Percentiles rank a stretch among this genome's conserved stretches.
Evolutionary conservation across 495 filamentous ascomycete species (phyloP).

Genomic region (Tuber umbilicatum): DNA sequence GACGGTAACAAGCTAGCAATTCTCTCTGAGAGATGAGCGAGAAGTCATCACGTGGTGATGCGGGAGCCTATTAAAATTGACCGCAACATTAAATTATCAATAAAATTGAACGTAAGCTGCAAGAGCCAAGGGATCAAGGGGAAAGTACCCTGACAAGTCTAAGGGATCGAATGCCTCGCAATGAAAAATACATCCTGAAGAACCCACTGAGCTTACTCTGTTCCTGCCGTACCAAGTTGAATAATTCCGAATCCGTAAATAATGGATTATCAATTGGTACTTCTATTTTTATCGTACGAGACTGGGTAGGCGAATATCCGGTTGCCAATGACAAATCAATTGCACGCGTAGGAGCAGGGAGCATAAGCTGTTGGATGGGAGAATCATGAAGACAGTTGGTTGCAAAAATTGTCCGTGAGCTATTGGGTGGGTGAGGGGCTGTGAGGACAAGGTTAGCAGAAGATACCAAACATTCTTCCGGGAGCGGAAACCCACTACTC

Average conservation of each 20-base stretch:
- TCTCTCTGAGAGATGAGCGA: background rate
- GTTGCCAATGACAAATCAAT: background rate
- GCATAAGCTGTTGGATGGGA: background rate
- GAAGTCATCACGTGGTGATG: background rate
- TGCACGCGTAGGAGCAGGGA: background rate
- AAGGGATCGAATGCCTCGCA: constrained; percentile 21
- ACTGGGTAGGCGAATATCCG: background rate
- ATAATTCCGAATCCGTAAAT: constrained; percentile 14
- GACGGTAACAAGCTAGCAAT: background rate
- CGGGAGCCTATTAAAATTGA: background rate
- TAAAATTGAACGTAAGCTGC: background rate
- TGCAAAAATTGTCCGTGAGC: background rate
- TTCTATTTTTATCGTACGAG: background rate
- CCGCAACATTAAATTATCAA: no score
- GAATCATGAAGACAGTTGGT: background rate
- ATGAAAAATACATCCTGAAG: constrained; percentile 19
- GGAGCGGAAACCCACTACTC: background rate
- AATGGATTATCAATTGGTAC: background rate
- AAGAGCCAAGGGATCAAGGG: background rate
- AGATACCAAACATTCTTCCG: background rate
- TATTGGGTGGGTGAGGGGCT: background rate
- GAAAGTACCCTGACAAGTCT: constrained; percentile 19
- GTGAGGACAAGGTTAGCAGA: background rate
- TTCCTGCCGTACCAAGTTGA: constrained; percentile 13
- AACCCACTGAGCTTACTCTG: constrained; percentile 22